Base-by-base conservation (phyloP, 73 alveolate species). In the Durusdinium trenchii region DNA sequence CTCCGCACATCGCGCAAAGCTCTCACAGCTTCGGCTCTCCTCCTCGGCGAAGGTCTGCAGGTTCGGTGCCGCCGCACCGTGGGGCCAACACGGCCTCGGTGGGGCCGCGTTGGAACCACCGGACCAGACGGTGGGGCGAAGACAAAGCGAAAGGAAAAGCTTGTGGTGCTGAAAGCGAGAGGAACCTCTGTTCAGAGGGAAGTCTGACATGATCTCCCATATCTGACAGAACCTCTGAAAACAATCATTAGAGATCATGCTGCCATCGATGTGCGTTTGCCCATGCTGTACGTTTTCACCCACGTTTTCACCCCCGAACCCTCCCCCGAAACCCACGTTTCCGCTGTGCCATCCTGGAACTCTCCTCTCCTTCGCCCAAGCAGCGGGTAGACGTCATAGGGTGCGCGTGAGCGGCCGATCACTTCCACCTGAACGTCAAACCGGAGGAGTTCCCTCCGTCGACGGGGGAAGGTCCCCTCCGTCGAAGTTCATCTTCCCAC, bases 31-130 rank as follows among this genome's bases (percentile, higher is more conserved):
- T 38, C 12, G 60, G 36, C 89, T 12, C 45, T 35, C 97, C 89
- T 91, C 96, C n/a, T 89, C 96, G 2, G 97, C 97, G 32, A 91
- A 91, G 45, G 89, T 91, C 97, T 91, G 97, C 89, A 91, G 43
- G 61, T 91, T 91, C 61, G 97, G 97, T 16, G 97, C 78, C 32
- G 73, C 52, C 10, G 97, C 97, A 23, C 97, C 97, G 9, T 91
- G 97, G 48, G 97, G 97, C 97, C 97, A 91, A 35, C 89, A 91
- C 36, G 97, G 97, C 97, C 97, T 91, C 48, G 45, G 78, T 14
- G 67, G 47, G 18, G 6, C n/a, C n/a, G n/a, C n/a, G n/a, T n/a
- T n/a, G n/a, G n/a, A n/a, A n/a, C n/a, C n/a, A n/a, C n/a, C n/a
- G n/a, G n/a, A n/a, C n/a, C n/a, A n/a, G n/a, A n/a, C n/a, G n/a